Evolutionary conservation across 805 yeast species (phyloP).

Genomic region (Danielia reshetovae): DNA sequence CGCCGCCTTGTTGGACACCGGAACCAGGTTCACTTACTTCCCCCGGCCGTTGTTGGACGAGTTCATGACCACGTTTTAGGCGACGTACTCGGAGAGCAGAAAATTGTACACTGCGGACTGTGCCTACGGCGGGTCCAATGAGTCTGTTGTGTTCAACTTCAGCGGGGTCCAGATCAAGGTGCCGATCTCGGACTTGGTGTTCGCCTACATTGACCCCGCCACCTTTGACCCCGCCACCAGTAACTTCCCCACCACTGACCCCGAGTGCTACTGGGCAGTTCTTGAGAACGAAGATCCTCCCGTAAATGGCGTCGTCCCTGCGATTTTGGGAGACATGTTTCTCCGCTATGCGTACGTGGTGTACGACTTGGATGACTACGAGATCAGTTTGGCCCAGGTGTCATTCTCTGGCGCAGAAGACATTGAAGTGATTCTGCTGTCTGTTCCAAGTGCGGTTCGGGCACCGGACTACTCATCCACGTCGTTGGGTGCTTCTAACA

Average conservation of each 20-base stretch:
- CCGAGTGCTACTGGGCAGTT: no score
- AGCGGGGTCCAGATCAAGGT: conserved; percentile 2
- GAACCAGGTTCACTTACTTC: conserved; percentile 48
- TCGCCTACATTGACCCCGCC: neutral
- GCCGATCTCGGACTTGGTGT: conserved; percentile 4
- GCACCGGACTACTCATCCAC: conserved; percentile 48
- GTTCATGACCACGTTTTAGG: no score
- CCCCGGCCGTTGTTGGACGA: conserved; percentile 30
- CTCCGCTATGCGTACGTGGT: conserved; percentile 62
- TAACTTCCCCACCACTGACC: no score
- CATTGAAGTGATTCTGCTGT: conserved; percentile 42
- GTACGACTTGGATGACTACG: conserved; percentile 54
- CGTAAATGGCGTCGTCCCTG: no score
- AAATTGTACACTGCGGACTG: no score
- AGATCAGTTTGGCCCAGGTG: conserved; percentile 52
- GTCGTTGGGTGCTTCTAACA: neutral
- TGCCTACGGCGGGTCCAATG: no score
- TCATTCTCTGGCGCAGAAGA: conserved; percentile 26
- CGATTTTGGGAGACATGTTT: conserved; percentile 67
- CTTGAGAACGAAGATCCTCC: no score
- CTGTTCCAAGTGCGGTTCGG: conserved; percentile 49
- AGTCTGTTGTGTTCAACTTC: conserved; percentile 1
- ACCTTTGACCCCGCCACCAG: no score
- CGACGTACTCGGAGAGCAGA: no score
- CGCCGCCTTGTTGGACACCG: conserved; percentile 44